Evolutionary conservation across 805 yeast genomes (phyloP).

Genomic region (Soucietia sequanensis): DNA sequence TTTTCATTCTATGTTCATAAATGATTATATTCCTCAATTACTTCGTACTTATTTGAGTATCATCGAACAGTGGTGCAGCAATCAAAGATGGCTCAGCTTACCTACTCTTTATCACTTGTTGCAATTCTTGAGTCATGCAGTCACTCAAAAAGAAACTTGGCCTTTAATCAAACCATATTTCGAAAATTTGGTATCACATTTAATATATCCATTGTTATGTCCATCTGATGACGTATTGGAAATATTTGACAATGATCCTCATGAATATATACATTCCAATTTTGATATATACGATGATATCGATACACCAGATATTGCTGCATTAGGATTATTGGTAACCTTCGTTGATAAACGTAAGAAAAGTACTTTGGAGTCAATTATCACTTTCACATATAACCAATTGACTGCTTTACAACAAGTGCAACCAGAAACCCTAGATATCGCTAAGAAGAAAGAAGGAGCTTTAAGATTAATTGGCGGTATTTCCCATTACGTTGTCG

Average conservation of each 20-base stretch:
- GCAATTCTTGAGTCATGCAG: conserved; percentile 54
- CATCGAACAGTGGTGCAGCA: conserved; percentile 71
- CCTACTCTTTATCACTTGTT: conserved; percentile 61
- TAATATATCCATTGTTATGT: conserved; percentile 73
- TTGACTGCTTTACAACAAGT: conserved; percentile 29
- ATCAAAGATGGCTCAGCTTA: conserved; percentile 66
- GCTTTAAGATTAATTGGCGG: conserved; percentile 76
- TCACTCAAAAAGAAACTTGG: conserved; percentile 61
- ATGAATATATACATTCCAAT: conserved; percentile 75
- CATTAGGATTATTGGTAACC: conserved; percentile 68
- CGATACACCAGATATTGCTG: conserved; percentile 74
- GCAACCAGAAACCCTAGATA: conserved; percentile 41
- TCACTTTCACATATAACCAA: conserved; percentile 53
- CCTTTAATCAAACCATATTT: conserved; percentile 60
- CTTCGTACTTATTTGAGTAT: conserved; percentile 61
- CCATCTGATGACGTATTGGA: conserved; percentile 69
- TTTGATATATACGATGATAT: conserved; percentile 56
- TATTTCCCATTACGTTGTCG: conserved; percentile 57
- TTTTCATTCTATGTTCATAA: conserved; percentile 55
- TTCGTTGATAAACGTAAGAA: conserved; percentile 68
- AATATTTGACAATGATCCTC: conserved; percentile 81
- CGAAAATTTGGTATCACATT: conserved; percentile 62
- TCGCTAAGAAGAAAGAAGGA: conserved; percentile 70
- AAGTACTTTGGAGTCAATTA: conserved; percentile 56
- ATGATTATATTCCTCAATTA: conserved; percentile 70